phyloP scores from a whole-genome alignment of 2,329 filamentous ascomycete species.

The Penicillium sp. region DNA sequence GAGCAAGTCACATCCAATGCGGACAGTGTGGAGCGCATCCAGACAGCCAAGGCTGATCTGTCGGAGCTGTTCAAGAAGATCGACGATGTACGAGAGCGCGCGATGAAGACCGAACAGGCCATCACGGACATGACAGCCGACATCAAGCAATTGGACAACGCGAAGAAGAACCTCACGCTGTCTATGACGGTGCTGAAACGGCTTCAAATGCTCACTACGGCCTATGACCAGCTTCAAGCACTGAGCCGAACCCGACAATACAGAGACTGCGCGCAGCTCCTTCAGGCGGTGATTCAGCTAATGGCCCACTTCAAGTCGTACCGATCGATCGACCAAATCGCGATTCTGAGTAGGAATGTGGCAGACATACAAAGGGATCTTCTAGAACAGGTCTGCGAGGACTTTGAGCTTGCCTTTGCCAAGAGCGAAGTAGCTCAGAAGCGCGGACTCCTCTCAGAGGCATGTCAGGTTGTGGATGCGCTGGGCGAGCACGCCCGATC shows the following conservation, averaged over 20 bases:
- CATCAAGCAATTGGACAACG: constrained; percentile 94
- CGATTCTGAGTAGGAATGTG: constrained; percentile 86
- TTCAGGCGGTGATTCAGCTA: constrained; percentile 94
- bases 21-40: constrained; percentile 87
- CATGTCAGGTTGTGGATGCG: constrained; percentile 91
- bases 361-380: constrained; percentile 90
- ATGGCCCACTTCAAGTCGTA: constrained; percentile 99
- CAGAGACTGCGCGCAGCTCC: constrained; percentile 86
- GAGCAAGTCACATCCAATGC: constrained; percentile 82
- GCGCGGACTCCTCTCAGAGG: constrained; percentile 75
- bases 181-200: constrained; percentile 98
- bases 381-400: constrained; percentile 96
- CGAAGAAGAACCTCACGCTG: constrained; percentile 92
- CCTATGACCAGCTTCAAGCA: constrained; percentile 91
- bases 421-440: constrained; percentile 78
- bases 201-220: constrained; percentile 96
- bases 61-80: constrained; percentile 91
- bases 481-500: constrained; percentile 83
- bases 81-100: constrained; percentile 85
- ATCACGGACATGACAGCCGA: constrained; percentile 99
- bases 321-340: constrained; percentile 96
- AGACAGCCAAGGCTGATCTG: constrained; percentile 86
- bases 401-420: constrained; percentile 94
- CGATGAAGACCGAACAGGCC: constrained; percentile 88
- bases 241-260: constrained; percentile 88